A percentile compares a stretch with the other conserved stretches of the same genome.
phyloP scores from a whole-genome alignment of 202 grass and related monocot genomes.

The Schoenoplectus triqueter region DNA sequence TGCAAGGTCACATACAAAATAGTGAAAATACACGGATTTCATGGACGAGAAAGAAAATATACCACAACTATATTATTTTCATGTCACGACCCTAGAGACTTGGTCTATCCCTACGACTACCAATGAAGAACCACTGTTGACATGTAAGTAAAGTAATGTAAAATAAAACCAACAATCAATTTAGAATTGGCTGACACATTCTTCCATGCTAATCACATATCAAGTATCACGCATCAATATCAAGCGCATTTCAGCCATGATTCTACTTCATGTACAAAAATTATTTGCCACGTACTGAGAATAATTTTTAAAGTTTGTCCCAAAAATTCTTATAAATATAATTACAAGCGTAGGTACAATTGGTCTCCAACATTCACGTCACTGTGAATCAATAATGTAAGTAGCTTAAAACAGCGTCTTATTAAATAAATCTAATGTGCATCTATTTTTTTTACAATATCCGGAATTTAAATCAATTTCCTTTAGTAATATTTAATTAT shows the following conservation, averaged over 20 bases:
- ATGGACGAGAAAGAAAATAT: neutral
- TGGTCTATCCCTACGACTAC: constrained; percentile 22
- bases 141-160: constrained; percentile 10
- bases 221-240: neutral
- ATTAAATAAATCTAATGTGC: neutral
- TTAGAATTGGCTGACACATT: constrained; percentile 18
- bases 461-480: too few species aligned
- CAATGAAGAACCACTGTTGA: constrained; percentile 27
- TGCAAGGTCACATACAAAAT: neutral
- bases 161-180: neutral
- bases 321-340: neutral
- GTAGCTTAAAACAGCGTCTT: neutral
- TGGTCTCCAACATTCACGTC: neutral
- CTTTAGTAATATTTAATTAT: too few species aligned
- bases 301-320: neutral
- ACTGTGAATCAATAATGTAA: neutral
- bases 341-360: neutral
- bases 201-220: constrained; percentile 13
- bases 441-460: too few species aligned
- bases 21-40: neutral
- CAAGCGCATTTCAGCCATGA: constrained; percentile 10
- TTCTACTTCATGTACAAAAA: neutral
- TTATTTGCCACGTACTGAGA: neutral
- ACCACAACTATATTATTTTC: neutral
- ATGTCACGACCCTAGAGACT: constrained; percentile 3